These are phyloP conservation scores for Rubroboletus pulcherrimus DNA, from an alignment of 768 basidiomycete species.

Conservation along the genomic window DNA sequence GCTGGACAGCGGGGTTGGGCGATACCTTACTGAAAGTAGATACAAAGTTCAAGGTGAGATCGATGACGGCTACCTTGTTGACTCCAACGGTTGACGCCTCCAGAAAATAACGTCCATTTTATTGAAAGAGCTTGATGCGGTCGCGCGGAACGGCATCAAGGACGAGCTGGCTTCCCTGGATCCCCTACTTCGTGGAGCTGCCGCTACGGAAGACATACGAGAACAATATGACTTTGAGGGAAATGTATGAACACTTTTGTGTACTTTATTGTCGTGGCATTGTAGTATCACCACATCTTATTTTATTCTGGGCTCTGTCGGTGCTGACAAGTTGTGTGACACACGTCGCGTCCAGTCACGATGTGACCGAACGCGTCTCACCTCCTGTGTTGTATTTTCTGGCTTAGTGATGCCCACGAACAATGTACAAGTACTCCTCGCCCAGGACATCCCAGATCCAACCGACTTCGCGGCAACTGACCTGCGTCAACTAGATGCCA, in stretches of 20 bases:
- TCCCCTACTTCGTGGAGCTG: conserved; percentile 65
- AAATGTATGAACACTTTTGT: conserved; percentile 27
- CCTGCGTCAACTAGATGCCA: conserved; percentile 59
- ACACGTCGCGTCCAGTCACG: conserved; percentile 21
- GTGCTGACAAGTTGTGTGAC: conserved; percentile 16
- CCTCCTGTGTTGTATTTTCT: neutral
- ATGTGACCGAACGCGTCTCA: conserved; percentile 16
- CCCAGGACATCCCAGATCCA: conserved; percentile 51
- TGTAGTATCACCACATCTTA: conserved; percentile 22
- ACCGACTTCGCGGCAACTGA: conserved; percentile 65
- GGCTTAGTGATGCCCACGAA: conserved; percentile 24
- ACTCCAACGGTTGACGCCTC: conserved; percentile 1
- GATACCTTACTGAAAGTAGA: conserved; percentile 82
- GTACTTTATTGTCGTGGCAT: conserved; percentile 12
- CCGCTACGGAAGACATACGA: conserved; percentile 32
- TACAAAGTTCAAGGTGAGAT: conserved; percentile 73
- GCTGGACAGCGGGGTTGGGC: conserved; percentile 59
- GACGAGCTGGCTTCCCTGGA: conserved; percentile 81
- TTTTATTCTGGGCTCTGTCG: neutral
- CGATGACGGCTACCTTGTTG: neutral
- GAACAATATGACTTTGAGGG: conserved; percentile 45
- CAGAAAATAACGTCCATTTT: conserved; percentile 83
- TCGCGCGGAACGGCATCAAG: conserved; percentile 76
- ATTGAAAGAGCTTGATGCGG: conserved; percentile 79
- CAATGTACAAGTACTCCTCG: conserved; percentile 29